Conservation (phyloP, 202 grass and related monocot species). For the Sporobolus alterniflorus region DNA sequence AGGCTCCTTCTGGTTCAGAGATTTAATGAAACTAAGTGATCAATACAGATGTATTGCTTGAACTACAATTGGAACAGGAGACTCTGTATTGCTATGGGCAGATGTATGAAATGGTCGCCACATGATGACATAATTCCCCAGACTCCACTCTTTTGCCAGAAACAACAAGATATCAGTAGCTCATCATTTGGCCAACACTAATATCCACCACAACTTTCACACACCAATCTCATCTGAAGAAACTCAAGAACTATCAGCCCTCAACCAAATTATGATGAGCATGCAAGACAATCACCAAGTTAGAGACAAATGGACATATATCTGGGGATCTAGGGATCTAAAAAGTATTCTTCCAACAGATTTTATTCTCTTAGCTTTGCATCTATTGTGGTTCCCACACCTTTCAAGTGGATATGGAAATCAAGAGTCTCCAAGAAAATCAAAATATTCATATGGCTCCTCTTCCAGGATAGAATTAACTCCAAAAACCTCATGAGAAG, state of each 20-base stretch:
- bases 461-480: not conserved
- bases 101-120: not conserved
- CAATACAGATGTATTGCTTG: not conserved
- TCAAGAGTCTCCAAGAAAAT: not conserved
- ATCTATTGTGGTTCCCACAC: not conserved
- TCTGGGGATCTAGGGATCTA: too few relatives aligned
- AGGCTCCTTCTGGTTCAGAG: not conserved
- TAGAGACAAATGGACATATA: not conserved
- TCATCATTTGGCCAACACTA: not conserved
- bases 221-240: not conserved
- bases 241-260: not conserved
- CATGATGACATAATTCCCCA: not conserved
- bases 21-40: not conserved
- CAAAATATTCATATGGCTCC: not conserved
- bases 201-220: not conserved
- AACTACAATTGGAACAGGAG: not conserved
- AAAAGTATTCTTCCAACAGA: not conserved
- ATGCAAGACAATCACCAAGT: fast-evolving
- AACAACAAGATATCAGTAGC: not conserved
- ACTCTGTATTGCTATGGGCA: not conserved
- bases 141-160: not conserved
- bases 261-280: not conserved
- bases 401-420: not conserved
- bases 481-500: not conserved
- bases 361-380: not conserved